A percentile compares a stretch with the other conserved stretches of the same genome.
These are phyloP conservation scores for Zarea fungicola DNA, from an alignment of 2,329 filamentous ascomycete genomes.

Conservation along the genomic window DNA sequence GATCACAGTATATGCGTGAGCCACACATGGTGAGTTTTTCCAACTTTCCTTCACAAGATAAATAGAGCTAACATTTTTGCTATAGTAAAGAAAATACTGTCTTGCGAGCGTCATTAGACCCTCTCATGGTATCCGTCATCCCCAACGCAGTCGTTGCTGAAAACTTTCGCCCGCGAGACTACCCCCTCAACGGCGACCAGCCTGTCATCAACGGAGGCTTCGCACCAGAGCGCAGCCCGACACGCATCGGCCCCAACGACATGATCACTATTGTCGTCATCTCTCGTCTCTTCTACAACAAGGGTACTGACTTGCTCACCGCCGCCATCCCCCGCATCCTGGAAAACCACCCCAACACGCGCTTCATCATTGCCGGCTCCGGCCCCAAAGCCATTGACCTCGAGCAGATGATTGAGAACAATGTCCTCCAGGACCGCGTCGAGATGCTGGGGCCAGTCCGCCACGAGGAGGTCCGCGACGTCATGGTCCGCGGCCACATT, in stretches of 20 bases:
- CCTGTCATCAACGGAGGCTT: slow-evolving; percentile 29
- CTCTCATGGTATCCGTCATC: slow-evolving; percentile 95
- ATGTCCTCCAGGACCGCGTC: slow-evolving; percentile 88
- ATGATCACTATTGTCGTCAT: slow-evolving; percentile 96
- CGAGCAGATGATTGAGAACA: slow-evolving; percentile 96
- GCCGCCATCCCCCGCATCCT: slow-evolving; percentile 92
- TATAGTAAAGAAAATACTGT: slow-evolving; percentile 99
- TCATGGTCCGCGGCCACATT: slow-evolving; percentile 95
- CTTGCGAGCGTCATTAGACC: slow-evolving; percentile 86
- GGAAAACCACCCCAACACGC: slow-evolving; percentile 82
- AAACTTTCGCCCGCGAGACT: slow-evolving; percentile 71
- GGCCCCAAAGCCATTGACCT: slow-evolving; percentile 96
- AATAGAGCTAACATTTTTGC: slow-evolving; percentile 16
- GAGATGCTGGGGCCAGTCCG: slow-evolving; percentile 87
- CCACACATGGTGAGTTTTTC: slow-evolving; percentile 75
- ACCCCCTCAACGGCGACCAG: slow-evolving; percentile 32
- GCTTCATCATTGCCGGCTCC: slow-evolving; percentile 93
- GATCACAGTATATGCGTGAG: slow-evolving; percentile 98
- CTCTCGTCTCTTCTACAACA: slow-evolving; percentile 96
- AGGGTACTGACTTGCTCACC: slow-evolving; percentile 94
- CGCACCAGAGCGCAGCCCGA: slow-evolving; percentile 48
- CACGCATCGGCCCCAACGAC: slow-evolving; percentile 73
- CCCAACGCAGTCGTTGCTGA: slow-evolving; percentile 96
- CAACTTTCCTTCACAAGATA: neutral
- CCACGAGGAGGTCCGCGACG: slow-evolving; percentile 93